A percentile compares a stretch with the other conserved stretches of the same genome.
phyloP scores from a whole-genome alignment of 78 protist species.

The Carpediemonas membranifera region DNA sequence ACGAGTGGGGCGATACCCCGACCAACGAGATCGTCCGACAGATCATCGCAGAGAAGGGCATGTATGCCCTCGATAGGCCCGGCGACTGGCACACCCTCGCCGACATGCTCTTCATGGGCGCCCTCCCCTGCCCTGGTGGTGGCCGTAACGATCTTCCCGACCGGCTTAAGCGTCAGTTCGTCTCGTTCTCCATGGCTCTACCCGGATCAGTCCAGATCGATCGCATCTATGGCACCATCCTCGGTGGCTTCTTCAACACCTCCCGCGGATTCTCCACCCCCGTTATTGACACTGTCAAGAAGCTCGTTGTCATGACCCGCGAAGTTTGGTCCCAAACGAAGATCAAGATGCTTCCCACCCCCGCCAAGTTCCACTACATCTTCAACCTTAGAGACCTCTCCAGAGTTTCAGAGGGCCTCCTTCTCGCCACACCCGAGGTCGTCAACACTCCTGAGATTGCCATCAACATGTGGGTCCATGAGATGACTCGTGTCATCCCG shows the following conservation, averaged over 20 bases:
- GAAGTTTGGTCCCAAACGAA: slow-evolving; percentile 40
- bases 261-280: not conserved
- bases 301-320: slow-evolving; percentile 43
- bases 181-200: slow-evolving; percentile 55
- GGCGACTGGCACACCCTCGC: slow-evolving; percentile 51
- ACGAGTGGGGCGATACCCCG: slow-evolving; percentile 68
- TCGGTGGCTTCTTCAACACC: slow-evolving; percentile 31
- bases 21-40: slow-evolving; percentile 73
- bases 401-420: slow-evolving; percentile 53
- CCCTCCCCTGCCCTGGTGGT: slow-evolving; percentile 73
- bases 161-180: slow-evolving; percentile 67
- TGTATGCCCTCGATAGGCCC: slow-evolving; percentile 59
- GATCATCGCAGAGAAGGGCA: slow-evolving; percentile 42
- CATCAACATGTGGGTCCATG: slow-evolving; percentile 64
- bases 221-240: slow-evolving; percentile 47
- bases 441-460: slow-evolving; percentile 6
- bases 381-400: slow-evolving; percentile 79
- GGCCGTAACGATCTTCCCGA: slow-evolving; percentile 73
- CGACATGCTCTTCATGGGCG: slow-evolving; percentile 47
- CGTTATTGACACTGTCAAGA: slow-evolving; percentile 5
- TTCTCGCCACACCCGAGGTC: slow-evolving; percentile 16
- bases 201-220: slow-evolving; percentile 47
- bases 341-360: slow-evolving; percentile 67
- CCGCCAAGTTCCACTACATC: slow-evolving; percentile 70
- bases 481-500: slow-evolving; percentile 58